Percentiles rank a stretch among this genome's conserved stretches.
Conservation (phyloP, 257 asterid species). For the Solanum lignicaule region DNA sequence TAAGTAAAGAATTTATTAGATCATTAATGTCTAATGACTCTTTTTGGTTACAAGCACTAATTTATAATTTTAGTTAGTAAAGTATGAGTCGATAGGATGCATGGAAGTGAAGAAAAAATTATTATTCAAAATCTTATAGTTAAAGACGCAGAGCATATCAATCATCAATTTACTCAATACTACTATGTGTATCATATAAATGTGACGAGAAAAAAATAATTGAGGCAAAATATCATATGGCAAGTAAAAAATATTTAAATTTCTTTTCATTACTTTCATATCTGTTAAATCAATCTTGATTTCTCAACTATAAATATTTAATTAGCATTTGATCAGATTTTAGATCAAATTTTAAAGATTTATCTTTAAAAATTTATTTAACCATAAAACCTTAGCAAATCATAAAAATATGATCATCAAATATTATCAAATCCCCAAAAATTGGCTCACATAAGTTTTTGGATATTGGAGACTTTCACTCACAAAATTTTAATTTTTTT, state of each 20-base stretch:
- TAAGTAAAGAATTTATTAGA: neutral
- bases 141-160: neutral
- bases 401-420: neutral
- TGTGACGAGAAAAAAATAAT: too few relatives aligned
- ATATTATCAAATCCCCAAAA: neutral
- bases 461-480: neutral
- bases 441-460: neutral
- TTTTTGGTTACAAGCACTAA: neutral
- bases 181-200: too few relatives aligned
- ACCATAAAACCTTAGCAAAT: neutral
- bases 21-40: neutral
- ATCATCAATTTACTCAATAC: neutral
- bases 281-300: neutral
- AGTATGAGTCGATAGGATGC: neutral
- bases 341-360: neutral
- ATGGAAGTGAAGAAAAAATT: neutral
- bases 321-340: neutral
- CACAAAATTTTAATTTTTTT: neutral
- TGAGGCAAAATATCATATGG: neutral
- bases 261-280: neutral
- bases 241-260: neutral
- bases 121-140: too few relatives aligned
- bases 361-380: neutral
- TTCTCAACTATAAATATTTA: neutral
- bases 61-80: neutral